Conservation (phyloP, 108 stramenopile genomes). For the Fistulifera pelliculosa region DNA sequence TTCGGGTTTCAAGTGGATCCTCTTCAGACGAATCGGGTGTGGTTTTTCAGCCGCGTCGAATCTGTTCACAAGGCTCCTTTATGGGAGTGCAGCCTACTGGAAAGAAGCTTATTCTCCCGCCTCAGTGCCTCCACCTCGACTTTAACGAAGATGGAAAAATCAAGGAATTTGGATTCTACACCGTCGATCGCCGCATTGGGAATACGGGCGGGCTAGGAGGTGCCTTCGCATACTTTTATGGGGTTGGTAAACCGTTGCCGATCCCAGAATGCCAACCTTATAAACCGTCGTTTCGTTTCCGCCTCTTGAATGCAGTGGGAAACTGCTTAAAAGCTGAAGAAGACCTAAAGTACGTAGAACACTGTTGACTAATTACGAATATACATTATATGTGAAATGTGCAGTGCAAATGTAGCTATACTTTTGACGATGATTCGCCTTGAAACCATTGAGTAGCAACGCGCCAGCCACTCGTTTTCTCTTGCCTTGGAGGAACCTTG, state of each 20-base stretch:
- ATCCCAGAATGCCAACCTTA: constrained; percentile 64
- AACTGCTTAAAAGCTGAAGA: constrained; percentile 1
- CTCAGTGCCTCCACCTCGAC: constrained; percentile 27
- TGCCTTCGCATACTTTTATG: constrained; percentile 64
- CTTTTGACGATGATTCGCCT: too few species aligned
- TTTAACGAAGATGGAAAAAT: constrained; percentile 46
- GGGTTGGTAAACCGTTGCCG: constrained; percentile 56
- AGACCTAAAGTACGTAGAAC: too few species aligned
- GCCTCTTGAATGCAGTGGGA: constrained; percentile 10
- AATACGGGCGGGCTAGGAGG: constrained; percentile 79
- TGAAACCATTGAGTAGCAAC: too few species aligned
- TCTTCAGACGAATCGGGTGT: constrained; percentile 54
- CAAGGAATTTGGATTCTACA: constrained; percentile 62
- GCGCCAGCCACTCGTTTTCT: constrained; percentile 2
- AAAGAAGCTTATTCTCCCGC: constrained; percentile 35
- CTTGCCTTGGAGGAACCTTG: neutral
- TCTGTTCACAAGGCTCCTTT: constrained; percentile 39
- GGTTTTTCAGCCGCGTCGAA: constrained; percentile 42
- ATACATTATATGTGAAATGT: too few species aligned
- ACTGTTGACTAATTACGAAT: too few species aligned
- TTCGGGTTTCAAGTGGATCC: constrained; percentile 67
- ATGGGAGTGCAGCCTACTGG: constrained; percentile 39
- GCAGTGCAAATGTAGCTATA: too few species aligned
- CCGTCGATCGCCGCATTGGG: constrained; percentile 59
- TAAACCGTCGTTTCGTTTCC: constrained; percentile 39